phyloP scores from a whole-genome alignment of 73 alveolate species.

The Stentor coeruleus region DNA sequence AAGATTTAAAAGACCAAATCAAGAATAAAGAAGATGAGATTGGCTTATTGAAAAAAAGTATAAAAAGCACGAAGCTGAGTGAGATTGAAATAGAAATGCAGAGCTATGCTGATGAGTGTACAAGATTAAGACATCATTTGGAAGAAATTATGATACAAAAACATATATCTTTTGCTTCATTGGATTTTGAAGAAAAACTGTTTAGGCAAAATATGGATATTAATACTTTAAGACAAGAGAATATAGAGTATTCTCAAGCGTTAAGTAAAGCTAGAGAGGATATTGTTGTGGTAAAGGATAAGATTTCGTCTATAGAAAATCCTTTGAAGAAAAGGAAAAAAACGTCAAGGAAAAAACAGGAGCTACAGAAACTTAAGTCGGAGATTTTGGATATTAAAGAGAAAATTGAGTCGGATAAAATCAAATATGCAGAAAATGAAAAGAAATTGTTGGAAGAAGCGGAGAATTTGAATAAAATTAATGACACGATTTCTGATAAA shows the following conservation, averaged over 20 bases:
- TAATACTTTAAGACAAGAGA: neutral
- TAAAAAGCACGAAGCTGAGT: slow-evolving; percentile 32
- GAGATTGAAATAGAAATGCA: slow-evolving; percentile 50
- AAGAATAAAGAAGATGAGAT: neutral
- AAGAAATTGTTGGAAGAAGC: neutral
- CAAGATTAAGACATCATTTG: slow-evolving; percentile 37
- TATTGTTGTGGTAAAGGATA: neutral
- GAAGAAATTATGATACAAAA: slow-evolving; percentile 21
- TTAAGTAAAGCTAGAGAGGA: neutral
- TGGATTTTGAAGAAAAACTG: neutral
- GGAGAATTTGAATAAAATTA: neutral
- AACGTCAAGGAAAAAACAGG: neutral
- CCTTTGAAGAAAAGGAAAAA: neutral
- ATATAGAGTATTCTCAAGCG: neutral
- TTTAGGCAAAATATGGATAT: neutral
- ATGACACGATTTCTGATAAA: neutral
- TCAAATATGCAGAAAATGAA: neutral
- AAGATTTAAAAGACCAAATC: neutral
- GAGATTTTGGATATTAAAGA: neutral
- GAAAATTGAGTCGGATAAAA: neutral
- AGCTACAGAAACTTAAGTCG: neutral
- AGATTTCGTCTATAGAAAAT: neutral
- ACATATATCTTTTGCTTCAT: neutral
- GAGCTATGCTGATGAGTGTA: slow-evolving; percentile 39
- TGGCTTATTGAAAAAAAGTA: neutral